Evolutionary conservation across 2,329 filamentous ascomycete genomes (phyloP).

Genomic region (Aspergillus nomiae): DNA sequence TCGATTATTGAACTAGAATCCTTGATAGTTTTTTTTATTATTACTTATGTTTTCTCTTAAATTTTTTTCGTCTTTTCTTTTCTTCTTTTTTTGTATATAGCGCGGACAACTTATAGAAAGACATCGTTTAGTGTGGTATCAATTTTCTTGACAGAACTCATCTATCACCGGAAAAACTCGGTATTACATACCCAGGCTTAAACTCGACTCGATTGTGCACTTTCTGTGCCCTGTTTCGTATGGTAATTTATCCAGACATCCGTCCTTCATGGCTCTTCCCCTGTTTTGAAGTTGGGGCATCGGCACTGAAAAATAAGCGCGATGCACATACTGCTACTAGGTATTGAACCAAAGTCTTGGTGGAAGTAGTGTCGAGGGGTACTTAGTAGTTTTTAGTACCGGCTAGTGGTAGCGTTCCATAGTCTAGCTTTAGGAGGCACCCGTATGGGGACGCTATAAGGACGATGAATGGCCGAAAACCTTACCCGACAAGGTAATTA

Average conservation of each 20-base stretch:
- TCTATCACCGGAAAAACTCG: neutral
- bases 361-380: neutral
- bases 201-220: neutral
- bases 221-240: neutral
- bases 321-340: neutral
- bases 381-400: neutral
- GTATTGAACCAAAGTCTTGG: too few relatives aligned
- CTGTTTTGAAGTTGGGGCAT: neutral
- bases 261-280: too few relatives aligned
- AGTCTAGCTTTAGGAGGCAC: too few relatives aligned
- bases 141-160: neutral
- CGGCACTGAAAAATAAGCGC: neutral
- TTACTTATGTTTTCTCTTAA: too few relatives aligned
- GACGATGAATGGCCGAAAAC: slow-evolving; percentile 1
- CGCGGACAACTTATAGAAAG: neutral
- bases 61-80: neutral
- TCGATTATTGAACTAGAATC: slow-evolving; percentile 4
- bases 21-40: too few relatives aligned
- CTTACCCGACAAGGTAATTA: neutral
- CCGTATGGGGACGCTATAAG: neutral
- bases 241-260: neutral
- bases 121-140: neutral
- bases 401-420: neutral
- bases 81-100: neutral
- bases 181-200: neutral